Conservation (phyloP, 1,139 yeast species). For the Geotrichum restrictum region DNA sequence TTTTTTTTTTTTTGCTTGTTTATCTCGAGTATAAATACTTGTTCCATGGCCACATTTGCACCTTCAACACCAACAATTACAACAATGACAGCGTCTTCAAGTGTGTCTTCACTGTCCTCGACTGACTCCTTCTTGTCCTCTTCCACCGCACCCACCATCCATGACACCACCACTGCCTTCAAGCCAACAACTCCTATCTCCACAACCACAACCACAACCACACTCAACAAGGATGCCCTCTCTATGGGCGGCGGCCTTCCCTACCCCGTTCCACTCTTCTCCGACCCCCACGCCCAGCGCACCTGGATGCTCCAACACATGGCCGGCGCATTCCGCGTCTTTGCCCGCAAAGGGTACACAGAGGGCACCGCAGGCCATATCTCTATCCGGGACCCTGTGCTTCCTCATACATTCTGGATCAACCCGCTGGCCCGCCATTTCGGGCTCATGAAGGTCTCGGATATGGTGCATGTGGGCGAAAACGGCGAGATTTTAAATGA, state of each 20-base stretch:
- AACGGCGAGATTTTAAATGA: slow-evolving; percentile 54
- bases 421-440: slow-evolving; percentile 73
- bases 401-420: slow-evolving; percentile 70
- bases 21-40: too few relatives aligned
- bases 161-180: too few relatives aligned
- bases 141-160: neutral
- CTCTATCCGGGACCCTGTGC: slow-evolving; percentile 74
- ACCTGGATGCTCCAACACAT: slow-evolving; percentile 65
- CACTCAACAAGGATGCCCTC: slow-evolving; percentile 12
- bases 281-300: slow-evolving; percentile 50
- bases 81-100: too few relatives aligned
- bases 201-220: neutral
- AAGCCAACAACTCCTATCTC: neutral
- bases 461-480: slow-evolving; percentile 72
- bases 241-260: slow-evolving; percentile 22
- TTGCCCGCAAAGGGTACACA: slow-evolving; percentile 67
- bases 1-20: too few relatives aligned
- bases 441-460: slow-evolving; percentile 64
- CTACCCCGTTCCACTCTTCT: slow-evolving; percentile 47
- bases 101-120: neutral
- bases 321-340: slow-evolving; percentile 78
- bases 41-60: too few relatives aligned
- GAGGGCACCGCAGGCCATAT: slow-evolving; percentile 82
- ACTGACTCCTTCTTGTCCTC: too few relatives aligned
- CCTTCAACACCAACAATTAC: too few relatives aligned